These are phyloP conservation scores for Byssochlamys sp. DNA, from an alignment of 2,329 filamentous ascomycete genomes.

Conservation along the genomic window DNA sequence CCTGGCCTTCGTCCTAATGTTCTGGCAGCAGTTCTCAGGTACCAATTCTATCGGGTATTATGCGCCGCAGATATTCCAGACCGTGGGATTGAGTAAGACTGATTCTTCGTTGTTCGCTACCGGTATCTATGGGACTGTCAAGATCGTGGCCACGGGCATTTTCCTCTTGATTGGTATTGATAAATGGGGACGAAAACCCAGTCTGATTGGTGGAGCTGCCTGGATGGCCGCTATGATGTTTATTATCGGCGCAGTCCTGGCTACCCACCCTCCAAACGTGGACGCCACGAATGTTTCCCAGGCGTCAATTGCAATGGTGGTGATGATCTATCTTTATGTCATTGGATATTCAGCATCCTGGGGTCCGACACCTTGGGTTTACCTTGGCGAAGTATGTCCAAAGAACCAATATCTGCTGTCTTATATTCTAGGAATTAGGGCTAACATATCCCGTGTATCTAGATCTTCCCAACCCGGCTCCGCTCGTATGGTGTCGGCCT, in stretches of 20 bases:
- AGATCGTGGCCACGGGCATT: constrained; percentile 27
- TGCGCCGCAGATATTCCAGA: constrained; percentile 30
- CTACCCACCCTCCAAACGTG: constrained; percentile 23
- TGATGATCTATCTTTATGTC: constrained; percentile 44
- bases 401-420: background rate
- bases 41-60: constrained; percentile 33
- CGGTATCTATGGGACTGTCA: constrained; percentile 30
- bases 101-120: constrained; percentile 29
- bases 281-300: constrained; percentile 17
- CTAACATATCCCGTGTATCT: background rate
- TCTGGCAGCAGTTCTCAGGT: constrained; percentile 34
- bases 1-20: constrained; percentile 29
- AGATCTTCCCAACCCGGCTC: constrained; percentile 32
- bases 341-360: constrained; percentile 25
- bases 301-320: constrained; percentile 29
- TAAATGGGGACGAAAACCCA: constrained; percentile 26
- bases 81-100: constrained; percentile 23
- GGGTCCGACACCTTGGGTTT: constrained; percentile 28
- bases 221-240: constrained; percentile 32
- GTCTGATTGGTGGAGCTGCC: constrained; percentile 24
- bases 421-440: background rate
- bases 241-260: constrained; percentile 27
- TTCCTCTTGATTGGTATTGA: constrained; percentile 31
- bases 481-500: constrained; percentile 30
- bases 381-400: constrained; percentile 22